These are phyloP conservation scores for Penicillium waksmanii DNA, from an alignment of 495 filamentous ascomycete genomes.

Conservation along the genomic window DNA sequence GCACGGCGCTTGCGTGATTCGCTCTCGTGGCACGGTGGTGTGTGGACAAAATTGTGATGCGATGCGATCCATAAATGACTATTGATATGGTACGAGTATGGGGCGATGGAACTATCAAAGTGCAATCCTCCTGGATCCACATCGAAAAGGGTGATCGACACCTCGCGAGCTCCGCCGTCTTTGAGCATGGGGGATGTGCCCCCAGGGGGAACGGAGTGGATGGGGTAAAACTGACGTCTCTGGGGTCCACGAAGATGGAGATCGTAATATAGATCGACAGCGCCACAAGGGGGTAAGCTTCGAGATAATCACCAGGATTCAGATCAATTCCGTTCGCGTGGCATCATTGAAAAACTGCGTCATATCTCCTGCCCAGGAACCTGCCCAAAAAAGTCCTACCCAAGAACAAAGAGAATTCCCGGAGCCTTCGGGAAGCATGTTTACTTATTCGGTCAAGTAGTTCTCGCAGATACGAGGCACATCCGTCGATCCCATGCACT, in stretches of 20 bases:
- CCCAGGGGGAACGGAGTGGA: constrained; percentile 7
- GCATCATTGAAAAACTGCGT: background rate
- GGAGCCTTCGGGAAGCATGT: background rate
- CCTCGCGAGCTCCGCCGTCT: background rate
- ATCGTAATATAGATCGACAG: constrained; percentile 30
- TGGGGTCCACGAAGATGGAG: constrained; percentile 13
- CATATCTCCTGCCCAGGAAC: background rate
- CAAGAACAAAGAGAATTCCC: background rate
- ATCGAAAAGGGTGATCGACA: constrained; percentile 21
- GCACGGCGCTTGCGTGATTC: background rate
- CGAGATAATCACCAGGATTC: too few species aligned
- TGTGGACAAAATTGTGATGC: too few species aligned
- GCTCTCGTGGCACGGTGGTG: background rate
- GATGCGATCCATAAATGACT: constrained; percentile 1
- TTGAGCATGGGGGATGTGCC: background rate
- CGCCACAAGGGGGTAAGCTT: constrained; percentile 11
- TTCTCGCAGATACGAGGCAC: constrained; percentile 2
- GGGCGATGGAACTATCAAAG: too few species aligned
- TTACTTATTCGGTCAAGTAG: constrained; percentile 2
- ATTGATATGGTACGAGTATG: background rate
- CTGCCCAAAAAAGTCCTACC: background rate
- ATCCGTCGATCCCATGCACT: background rate
- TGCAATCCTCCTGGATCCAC: constrained; percentile 13
- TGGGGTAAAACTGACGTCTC: constrained; percentile 19
- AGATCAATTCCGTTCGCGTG: too few species aligned